A percentile compares a stretch with the other conserved stretches of the same genome.
Conservation (phyloP, 1,284 basidiomycete species). For the Melampsora occidentalis region DNA sequence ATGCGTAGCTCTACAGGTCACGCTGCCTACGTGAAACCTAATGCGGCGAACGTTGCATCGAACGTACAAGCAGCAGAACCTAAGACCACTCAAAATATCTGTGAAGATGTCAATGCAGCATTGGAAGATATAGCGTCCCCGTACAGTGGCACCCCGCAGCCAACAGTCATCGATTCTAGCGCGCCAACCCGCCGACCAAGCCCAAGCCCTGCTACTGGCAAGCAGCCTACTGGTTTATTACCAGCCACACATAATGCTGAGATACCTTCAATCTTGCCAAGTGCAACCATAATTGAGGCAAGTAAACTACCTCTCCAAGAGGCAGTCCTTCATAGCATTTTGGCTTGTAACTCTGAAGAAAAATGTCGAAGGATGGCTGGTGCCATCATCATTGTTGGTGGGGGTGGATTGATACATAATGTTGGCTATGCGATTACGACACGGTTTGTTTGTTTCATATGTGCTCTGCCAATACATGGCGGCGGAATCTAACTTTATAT, state of each 20-base stretch:
- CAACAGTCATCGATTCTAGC: constrained; percentile 28
- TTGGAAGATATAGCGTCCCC: constrained; percentile 22
- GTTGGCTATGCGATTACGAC: constrained; percentile 53
- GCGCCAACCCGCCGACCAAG: constrained; percentile 37
- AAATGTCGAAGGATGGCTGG: constrained; percentile 84
- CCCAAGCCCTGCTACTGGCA: constrained; percentile 12
- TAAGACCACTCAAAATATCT: background rate
- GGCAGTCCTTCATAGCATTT: constrained; percentile 85
- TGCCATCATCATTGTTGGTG: constrained; percentile 82
- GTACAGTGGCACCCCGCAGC: constrained; percentile 17
- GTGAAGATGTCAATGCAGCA: constrained; percentile 15
- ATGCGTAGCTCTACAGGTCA: constrained; percentile 30
- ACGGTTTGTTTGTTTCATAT: constrained; percentile 49
- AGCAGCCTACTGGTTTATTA: background rate
- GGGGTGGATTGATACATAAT: constrained; percentile 62
- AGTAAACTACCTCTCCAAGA: constrained; percentile 88
- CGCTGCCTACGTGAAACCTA: background rate
- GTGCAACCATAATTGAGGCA: constrained; percentile 79
- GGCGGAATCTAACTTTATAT: background rate
- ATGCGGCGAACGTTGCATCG: background rate
- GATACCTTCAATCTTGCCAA: constrained; percentile 48
- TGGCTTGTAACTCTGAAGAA: constrained; percentile 79
- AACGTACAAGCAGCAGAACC: background rate
- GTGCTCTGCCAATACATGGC: background rate
- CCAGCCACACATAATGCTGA: constrained; percentile 45